These are phyloP conservation scores for Cutaneotrichosporon sp. DNA, from an alignment of 1,284 basidiomycete species.

Conservation along the genomic window DNA sequence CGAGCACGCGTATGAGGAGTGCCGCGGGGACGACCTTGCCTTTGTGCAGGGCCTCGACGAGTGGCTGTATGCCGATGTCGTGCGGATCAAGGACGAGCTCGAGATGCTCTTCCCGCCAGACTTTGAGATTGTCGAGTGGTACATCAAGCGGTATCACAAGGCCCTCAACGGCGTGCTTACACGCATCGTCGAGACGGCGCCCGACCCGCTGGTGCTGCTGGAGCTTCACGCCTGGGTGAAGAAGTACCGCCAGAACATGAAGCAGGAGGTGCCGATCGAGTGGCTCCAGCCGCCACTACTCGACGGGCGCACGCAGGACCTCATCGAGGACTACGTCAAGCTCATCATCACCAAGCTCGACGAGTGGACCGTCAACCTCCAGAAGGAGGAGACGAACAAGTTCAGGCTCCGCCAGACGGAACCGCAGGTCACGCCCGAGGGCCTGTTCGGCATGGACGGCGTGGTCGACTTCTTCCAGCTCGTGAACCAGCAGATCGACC, in stretches of 20 bases:
- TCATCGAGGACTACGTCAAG: constrained; percentile 93
- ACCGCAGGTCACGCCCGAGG: constrained; percentile 83
- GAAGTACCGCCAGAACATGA: constrained; percentile 92
- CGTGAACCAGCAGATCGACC: constrained; percentile 95
- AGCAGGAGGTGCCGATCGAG: constrained; percentile 75
- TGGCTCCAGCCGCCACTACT: constrained; percentile 83
- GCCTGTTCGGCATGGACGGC: constrained; percentile 85
- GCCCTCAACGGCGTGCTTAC: constrained; percentile 73
- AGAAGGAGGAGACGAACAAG: constrained; percentile 81
- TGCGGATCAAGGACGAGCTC: constrained; percentile 80
- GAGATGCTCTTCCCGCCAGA: constrained; percentile 87
- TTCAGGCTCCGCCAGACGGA: constrained; percentile 78
- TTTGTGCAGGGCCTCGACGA: constrained; percentile 77
- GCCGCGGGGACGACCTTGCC: constrained; percentile 59
- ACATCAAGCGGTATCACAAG: constrained; percentile 87
- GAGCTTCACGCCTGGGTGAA: constrained; percentile 89
- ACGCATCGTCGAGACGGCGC: constrained; percentile 66
- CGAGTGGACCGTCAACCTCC: constrained; percentile 92
- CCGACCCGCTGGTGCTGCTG: constrained; percentile 80
- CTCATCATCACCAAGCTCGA: constrained; percentile 93
- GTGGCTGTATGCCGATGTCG: constrained; percentile 86
- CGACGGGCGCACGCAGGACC: constrained; percentile 84
- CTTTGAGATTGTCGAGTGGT: constrained; percentile 79
- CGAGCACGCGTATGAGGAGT: constrained; percentile 61
- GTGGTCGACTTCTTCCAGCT: constrained; percentile 95